These are phyloP conservation scores for Zangia roseola DNA, from an alignment of 768 basidiomycete genomes.

Conservation along the genomic window DNA sequence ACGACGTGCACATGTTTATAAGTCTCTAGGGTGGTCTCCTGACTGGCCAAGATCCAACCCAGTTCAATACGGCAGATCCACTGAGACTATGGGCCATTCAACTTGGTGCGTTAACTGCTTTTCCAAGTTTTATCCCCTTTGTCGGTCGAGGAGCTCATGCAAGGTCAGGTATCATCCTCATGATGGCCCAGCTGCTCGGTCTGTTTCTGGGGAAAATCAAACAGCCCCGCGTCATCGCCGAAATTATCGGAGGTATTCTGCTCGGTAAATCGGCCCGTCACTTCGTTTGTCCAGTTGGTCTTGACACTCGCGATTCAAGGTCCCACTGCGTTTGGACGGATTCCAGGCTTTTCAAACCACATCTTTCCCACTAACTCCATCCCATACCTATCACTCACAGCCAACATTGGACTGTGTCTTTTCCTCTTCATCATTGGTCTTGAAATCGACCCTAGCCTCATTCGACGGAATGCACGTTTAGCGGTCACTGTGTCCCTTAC, in stretches of 20 bases:
- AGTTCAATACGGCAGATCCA: constrained; percentile 64
- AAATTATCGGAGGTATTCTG: constrained; percentile 87
- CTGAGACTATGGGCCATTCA: constrained; percentile 77
- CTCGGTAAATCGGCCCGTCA: constrained; percentile 48
- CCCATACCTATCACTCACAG: constrained; percentile 80
- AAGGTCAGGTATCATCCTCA: constrained; percentile 63
- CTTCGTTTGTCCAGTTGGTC: constrained; percentile 55
- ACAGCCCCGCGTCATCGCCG: constrained; percentile 92
- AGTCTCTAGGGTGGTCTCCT: constrained; percentile 67
- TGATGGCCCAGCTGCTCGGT: constrained; percentile 77
- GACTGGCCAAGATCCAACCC: constrained; percentile 68
- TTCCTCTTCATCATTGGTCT: constrained; percentile 94
- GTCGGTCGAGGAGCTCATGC: constrained; percentile 2
- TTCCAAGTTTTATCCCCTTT: not conserved
- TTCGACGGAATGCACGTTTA: constrained; percentile 71
- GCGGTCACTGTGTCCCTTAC: constrained; percentile 70
- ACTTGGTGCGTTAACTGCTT: constrained; percentile 46
- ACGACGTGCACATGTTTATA: not conserved
- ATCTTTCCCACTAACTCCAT: constrained; percentile 75
- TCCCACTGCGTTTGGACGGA: constrained; percentile 68
- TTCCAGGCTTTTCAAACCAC: constrained; percentile 84
- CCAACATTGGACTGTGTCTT: constrained; percentile 85
- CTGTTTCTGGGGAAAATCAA: constrained; percentile 63
- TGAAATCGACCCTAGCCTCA: constrained; percentile 79
- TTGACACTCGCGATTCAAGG: constrained; percentile 29